Percentiles rank a stretch among this genome's conserved stretches.
These are phyloP conservation scores for Suhomyces chickasaworum DNA, from an alignment of 1,139 yeast species.

Conservation along the genomic window DNA sequence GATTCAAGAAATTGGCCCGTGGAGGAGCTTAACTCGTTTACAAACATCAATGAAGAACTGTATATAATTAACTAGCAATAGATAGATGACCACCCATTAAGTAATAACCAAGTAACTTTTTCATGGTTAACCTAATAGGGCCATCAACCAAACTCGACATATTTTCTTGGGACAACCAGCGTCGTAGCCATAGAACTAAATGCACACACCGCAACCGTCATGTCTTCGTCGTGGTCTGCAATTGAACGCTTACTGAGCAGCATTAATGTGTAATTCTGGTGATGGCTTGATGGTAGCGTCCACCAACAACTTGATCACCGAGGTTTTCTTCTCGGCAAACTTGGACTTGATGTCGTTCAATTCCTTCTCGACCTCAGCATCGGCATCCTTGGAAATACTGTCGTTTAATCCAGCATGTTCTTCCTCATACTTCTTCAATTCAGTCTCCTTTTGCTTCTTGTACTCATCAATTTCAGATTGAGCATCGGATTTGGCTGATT, in stretches of 20 bases:
- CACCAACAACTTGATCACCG: conserved; percentile 74
- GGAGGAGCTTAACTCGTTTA: conserved; percentile 25
- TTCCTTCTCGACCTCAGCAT: conserved; percentile 59
- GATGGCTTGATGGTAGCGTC: conserved; percentile 79
- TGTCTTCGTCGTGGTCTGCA: conserved; percentile 1
- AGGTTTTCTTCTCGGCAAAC: conserved; percentile 61
- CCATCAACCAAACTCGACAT: neutral
- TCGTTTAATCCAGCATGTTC: conserved; percentile 70
- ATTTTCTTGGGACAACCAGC: neutral
- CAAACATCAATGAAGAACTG: conserved; percentile 1
- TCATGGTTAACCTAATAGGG: neutral
- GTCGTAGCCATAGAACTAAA: conserved; percentile 1
- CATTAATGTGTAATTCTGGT: conserved; percentile 83
- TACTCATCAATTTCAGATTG: conserved; percentile 85
- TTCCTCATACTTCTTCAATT: conserved; percentile 70
- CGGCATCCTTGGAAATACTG: conserved; percentile 72
- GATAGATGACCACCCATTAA: conserved; percentile 1
- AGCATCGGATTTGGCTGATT: conserved; percentile 94
- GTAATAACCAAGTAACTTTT: neutral
- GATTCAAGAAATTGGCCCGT: conserved; percentile 43
- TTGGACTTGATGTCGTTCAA: conserved; percentile 62
- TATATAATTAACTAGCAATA: conserved; percentile 5
- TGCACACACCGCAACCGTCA: neutral
- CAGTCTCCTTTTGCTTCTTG: conserved; percentile 81
- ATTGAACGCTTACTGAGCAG: conserved; percentile 25